These are phyloP conservation scores for Scutellaria minor DNA, from an alignment of 257 asterid species.

Conservation along the genomic window DNA sequence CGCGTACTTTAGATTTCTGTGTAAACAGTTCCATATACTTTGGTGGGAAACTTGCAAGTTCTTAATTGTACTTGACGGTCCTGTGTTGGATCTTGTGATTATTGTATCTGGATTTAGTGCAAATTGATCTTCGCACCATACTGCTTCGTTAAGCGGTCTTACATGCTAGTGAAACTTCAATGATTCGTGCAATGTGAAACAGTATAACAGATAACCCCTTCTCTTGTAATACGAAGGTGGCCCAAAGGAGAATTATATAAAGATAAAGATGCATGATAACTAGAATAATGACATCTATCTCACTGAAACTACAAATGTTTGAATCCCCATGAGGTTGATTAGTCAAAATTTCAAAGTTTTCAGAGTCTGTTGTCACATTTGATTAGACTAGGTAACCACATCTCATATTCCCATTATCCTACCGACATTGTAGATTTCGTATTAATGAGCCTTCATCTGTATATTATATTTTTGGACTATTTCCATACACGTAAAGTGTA, in stretches of 20 bases:
- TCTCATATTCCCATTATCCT: neutral
- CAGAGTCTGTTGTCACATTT: neutral
- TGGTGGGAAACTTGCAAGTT: conserved; percentile 16
- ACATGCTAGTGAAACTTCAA: neutral
- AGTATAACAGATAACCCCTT: too few species aligned
- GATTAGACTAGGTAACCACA: neutral
- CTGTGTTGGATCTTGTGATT: neutral
- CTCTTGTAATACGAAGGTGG: neutral
- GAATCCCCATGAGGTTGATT: neutral
- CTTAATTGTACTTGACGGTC: neutral
- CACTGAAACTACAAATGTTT: neutral
- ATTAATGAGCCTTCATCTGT: neutral
- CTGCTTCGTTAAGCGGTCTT: neutral
- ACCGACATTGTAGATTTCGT: neutral
- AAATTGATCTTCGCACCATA: neutral
- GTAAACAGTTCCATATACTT: neutral
- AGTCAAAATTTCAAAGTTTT: neutral
- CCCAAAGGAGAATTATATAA: neutral
- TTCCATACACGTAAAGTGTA: neutral
- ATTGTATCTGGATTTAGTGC: neutral
- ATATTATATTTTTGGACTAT: neutral
- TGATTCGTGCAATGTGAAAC: neutral
- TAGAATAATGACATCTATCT: neutral
- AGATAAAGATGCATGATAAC: neutral
- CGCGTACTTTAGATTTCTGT: neutral